Base-by-base conservation (phyloP, 345 rosid genomes). In the Populus nigra region DNA sequence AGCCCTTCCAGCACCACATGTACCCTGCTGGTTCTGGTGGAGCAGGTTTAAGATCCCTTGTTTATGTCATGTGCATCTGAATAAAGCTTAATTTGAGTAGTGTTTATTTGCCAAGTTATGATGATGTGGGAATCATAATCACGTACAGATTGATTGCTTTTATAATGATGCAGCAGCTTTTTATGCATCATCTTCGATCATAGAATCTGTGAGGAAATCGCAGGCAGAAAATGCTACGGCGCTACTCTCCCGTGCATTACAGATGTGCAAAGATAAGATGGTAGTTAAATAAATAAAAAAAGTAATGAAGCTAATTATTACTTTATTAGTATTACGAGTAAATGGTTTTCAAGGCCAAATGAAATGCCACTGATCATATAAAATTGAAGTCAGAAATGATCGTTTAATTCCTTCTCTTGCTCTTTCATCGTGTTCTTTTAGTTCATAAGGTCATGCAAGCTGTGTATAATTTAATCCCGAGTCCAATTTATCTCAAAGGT, bases 191-290 rank as follows among this genome's bases (percentile, higher is more conserved):
- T 17, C 87, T 18, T 3, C 82, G 9, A 69, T 85, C 31, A 79
- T 83, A 72, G 93, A 89, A 50, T 77, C 88, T 1, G 88, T 84
- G 74, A 93, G 72, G 73, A 86, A 87, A 87, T 91, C 88, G 29
- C 89, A 84, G 73, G 85, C 86, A 69, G 92, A 91, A 62, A 88
- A 69, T 47, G 79, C 93, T 6, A 74, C 91, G 5, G 86, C 81
- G 0, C 4, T 90, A 72, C 89, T 90, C 80, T 77, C 91, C 35
- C 90, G 86, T 5, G 98, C 94, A 0, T 29, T 85, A 35, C 82
- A 88, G 73, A 78, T 89, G 68, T 93, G 98, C 86, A 79, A 73
- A 53, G 85, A 87, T 33, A 89, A 85, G 78, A 86, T 73, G 90
- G 98, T 91, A 77, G 39, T 11, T 2, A 1, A 39, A 3, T 5